These are phyloP conservation scores for Scorias spongiosa DNA, from an alignment of 2,329 filamentous ascomycete genomes.

Conservation along the genomic window DNA sequence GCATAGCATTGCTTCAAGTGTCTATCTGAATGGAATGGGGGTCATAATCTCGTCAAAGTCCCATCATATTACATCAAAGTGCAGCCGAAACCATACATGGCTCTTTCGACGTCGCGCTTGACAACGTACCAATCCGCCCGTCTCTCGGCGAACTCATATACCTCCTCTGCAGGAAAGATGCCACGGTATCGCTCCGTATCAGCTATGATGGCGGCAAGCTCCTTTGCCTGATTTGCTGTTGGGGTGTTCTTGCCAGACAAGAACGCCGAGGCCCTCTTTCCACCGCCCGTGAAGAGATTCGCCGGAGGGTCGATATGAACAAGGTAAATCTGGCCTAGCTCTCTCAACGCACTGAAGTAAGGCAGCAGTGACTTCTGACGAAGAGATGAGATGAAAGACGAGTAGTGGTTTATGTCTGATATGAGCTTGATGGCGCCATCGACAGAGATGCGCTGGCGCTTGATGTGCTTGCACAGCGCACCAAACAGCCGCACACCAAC, in stretches of 20 bases:
- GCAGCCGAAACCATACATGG: conserved; percentile 95
- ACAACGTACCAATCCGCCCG: conserved; percentile 92
- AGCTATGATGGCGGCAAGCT: conserved; percentile 88
- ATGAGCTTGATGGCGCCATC: conserved; percentile 86
- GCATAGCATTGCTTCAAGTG: not conserved
- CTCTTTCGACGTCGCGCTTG: conserved; percentile 74
- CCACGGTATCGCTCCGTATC: conserved; percentile 81
- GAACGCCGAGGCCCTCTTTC: conserved; percentile 11
- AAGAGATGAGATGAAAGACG: conserved; percentile 66
- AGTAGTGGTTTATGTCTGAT: conserved; percentile 91
- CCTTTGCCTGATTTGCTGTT: conserved; percentile 67
- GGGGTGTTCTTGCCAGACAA: conserved; percentile 11
- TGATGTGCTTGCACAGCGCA: conserved; percentile 90
- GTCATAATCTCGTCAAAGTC: not conserved
- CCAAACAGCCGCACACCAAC: conserved; percentile 86
- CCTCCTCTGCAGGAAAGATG: conserved; percentile 88
- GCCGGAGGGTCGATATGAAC: conserved; percentile 41
- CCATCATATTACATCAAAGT: conserved; percentile 49
- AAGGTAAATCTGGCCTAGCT: conserved; percentile 88
- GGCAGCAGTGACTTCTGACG: conserved; percentile 69
- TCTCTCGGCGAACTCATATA: conserved; percentile 91
- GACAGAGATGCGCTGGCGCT: conserved; percentile 82
- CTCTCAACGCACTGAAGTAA: conserved; percentile 83
- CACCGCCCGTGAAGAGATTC: conserved; percentile 10
- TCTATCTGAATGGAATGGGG: not conserved